Percentiles rank a stretch among this genome's conserved stretches.
These are phyloP conservation scores for Paxillus involutus DNA, from an alignment of 768 basidiomycete genomes.

Conservation along the genomic window DNA sequence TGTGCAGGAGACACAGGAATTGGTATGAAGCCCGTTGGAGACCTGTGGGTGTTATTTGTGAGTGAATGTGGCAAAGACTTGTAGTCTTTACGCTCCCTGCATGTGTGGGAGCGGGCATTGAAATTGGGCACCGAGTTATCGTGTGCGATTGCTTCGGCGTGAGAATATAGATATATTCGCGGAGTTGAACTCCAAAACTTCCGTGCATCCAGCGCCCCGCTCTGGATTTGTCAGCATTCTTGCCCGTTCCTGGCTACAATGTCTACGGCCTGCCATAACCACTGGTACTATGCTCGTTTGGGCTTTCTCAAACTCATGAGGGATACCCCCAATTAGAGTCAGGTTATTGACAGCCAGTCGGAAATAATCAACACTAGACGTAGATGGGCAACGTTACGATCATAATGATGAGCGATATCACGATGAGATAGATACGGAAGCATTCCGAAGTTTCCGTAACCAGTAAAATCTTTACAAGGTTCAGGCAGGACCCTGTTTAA, in stretches of 20 bases:
- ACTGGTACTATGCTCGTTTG: neutral
- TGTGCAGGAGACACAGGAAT: conserved; percentile 3
- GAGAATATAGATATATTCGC: conserved; percentile 31
- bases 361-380: neutral
- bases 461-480: neutral
- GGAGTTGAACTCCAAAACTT: conserved; percentile 34
- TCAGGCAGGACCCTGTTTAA: neutral
- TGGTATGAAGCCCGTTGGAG: neutral
- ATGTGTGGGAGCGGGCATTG: conserved; percentile 42
- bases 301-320: neutral
- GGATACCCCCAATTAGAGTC: neutral
- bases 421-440: neutral
- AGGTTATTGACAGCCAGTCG: no score
- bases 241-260: conserved; percentile 10
- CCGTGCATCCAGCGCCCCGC: conserved; percentile 34
- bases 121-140: conserved; percentile 40
- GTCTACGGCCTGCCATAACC: neutral
- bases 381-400: neutral
- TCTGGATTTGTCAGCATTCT: neutral
- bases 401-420: neutral
- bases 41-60: conserved; percentile 11
- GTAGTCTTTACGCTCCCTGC: conserved; percentile 26
- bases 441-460: conserved; percentile 2
- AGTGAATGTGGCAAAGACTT: conserved; percentile 14
- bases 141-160: conserved; percentile 35